A percentile compares a stretch with the other conserved stretches of the same genome.
Conservation (phyloP, 2,329 filamentous ascomycete species). For the Fusarium piperis region DNA sequence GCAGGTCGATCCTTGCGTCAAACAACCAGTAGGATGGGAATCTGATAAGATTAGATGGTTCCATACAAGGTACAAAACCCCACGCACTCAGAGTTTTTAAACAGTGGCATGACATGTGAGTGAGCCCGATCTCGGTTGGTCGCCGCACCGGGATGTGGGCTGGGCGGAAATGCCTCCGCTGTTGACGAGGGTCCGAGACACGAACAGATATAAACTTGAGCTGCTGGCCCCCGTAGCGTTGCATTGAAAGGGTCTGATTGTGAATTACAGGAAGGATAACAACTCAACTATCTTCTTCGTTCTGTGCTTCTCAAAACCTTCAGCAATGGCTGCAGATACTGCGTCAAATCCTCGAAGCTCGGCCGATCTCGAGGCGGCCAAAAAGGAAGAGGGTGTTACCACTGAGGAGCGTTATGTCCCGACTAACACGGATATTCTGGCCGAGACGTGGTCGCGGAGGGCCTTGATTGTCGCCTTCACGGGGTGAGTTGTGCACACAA, state of each 20-base stretch:
- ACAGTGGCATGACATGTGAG: neutral
- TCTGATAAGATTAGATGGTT: slow-evolving; percentile 42
- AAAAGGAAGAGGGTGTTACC: neutral
- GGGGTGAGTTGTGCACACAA: slow-evolving; percentile 13
- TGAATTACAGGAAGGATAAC: neutral
- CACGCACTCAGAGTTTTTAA: neutral
- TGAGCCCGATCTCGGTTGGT: neutral
- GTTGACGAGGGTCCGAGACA: neutral
- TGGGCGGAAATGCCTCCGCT: slow-evolving; percentile 24
- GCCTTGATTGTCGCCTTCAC: slow-evolving; percentile 38
- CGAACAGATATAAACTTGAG: slow-evolving; percentile 3
- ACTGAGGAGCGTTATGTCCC: neutral
- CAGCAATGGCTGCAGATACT: slow-evolving; percentile 16
- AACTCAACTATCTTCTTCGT: neutral
- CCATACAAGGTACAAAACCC: neutral
- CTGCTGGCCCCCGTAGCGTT: neutral
- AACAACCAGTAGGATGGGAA: neutral
- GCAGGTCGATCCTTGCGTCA: neutral
- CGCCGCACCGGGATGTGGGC: slow-evolving; percentile 9
- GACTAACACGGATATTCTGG: slow-evolving; percentile 34
- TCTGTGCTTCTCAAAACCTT: neutral
- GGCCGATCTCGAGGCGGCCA: slow-evolving; percentile 20
- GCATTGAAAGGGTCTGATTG: slow-evolving; percentile 1
- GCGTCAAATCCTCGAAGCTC: slow-evolving; percentile 20
- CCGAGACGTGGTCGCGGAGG: slow-evolving; percentile 38